Conservation (phyloP, 2,329 filamentous ascomycete species). For the Aureobasidium sp. region DNA sequence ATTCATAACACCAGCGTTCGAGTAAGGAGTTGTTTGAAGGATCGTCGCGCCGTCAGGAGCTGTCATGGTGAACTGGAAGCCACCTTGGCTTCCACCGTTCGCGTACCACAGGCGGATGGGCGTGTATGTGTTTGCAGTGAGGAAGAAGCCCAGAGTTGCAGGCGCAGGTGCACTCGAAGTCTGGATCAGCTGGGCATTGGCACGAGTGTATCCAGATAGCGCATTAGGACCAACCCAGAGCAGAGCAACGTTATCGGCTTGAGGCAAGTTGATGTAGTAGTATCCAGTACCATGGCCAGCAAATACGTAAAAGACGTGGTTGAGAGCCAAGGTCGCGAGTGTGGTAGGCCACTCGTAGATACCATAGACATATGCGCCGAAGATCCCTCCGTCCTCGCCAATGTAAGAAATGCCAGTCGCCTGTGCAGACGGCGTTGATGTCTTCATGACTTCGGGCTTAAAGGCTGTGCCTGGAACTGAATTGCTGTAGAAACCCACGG, state of each 20-base stretch:
- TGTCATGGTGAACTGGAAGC: slow-evolving; percentile 3
- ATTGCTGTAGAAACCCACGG: not conserved
- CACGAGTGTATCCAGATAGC: slow-evolving; percentile 16
- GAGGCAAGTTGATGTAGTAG: slow-evolving; percentile 18
- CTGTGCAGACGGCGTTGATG: not conserved
- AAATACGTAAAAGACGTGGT: slow-evolving; percentile 14
- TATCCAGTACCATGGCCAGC: slow-evolving; percentile 15
- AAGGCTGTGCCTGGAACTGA: slow-evolving; percentile 8
- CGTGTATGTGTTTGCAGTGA: slow-evolving; percentile 9
- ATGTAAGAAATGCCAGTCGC: slow-evolving; percentile 6
- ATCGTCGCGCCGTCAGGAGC: slow-evolving; percentile 7
- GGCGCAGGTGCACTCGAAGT: not conserved
- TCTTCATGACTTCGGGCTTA: slow-evolving; percentile 10
- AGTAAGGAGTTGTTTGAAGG: not conserved
- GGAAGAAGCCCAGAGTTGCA: not conserved
- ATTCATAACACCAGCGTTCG: not conserved
- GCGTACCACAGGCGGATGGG: slow-evolving; percentile 5
- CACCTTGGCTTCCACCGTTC: slow-evolving; percentile 3
- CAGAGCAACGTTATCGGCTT: slow-evolving; percentile 19
- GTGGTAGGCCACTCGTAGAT: not conserved
- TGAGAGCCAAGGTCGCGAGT: not conserved
- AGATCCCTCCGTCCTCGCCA: not conserved
- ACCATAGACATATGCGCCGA: slow-evolving; percentile 2
- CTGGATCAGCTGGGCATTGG: slow-evolving; percentile 15
- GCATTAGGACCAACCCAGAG: slow-evolving; percentile 20